phyloP scores from a whole-genome alignment of 495 filamentous ascomycete species.

The Tuber borchii region DNA sequence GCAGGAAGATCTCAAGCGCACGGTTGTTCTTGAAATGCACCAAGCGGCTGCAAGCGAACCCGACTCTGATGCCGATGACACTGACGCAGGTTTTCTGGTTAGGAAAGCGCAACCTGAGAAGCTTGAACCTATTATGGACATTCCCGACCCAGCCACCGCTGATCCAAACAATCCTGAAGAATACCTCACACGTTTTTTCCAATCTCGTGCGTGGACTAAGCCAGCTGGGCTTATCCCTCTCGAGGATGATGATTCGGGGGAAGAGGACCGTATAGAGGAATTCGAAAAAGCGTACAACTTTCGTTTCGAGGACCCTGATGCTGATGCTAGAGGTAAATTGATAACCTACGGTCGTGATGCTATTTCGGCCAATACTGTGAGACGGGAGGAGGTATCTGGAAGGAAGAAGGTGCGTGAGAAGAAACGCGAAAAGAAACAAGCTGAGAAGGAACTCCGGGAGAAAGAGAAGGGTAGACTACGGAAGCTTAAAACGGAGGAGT shows the following conservation, averaged over 20 bases:
- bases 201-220: conserved; percentile 76
- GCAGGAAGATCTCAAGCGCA: conserved; percentile 70
- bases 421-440: conserved; percentile 68
- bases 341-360: conserved; percentile 83
- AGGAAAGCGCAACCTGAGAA: conserved; percentile 46
- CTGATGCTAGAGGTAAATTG: conserved; percentile 62
- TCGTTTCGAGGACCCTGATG: conserved; percentile 85
- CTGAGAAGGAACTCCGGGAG: conserved; percentile 66
- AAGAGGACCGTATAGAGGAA: conserved; percentile 70
- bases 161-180: conserved; percentile 78
- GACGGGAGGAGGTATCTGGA: conserved; percentile 68
- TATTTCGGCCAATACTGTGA: conserved; percentile 68
- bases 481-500: conserved; percentile 80
- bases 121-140: conserved; percentile 45
- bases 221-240: conserved; percentile 62
- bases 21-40: conserved; percentile 73
- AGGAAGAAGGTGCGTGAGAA: conserved; percentile 70
- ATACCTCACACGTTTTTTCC: conserved; percentile 83
- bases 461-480: conserved; percentile 75
- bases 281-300: conserved; percentile 95
- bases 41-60: conserved; percentile 49
- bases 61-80: conserved; percentile 52
- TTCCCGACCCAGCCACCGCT: conserved; percentile 52
- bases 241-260: conserved; percentile 86
- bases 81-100: conserved; percentile 67